Conservation (phyloP, 2,329 filamentous ascomycete genomes). For the Chalara sp. region DNA sequence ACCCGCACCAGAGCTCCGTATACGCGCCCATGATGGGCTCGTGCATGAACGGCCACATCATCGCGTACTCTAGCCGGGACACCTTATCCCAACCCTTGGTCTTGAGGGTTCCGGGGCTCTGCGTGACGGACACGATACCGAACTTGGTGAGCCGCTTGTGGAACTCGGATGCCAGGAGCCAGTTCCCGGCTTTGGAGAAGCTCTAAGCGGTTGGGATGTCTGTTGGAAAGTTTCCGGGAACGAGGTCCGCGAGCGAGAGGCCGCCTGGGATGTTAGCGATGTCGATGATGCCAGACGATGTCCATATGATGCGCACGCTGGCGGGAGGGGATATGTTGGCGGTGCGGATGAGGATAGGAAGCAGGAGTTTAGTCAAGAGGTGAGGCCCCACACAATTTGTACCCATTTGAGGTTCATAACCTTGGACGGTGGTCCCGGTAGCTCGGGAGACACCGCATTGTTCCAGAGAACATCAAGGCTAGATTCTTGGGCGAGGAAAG, state of each 20-base stretch:
- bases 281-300: constrained; percentile 4
- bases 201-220: constrained; percentile 4
- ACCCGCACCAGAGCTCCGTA: constrained; percentile 7
- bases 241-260: not conserved
- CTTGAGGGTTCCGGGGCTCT: constrained; percentile 17
- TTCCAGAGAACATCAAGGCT: constrained; percentile 32
- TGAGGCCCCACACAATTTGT: constrained; percentile 12
- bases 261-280: not conserved
- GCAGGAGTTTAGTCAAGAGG: constrained; percentile 28
- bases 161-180: constrained; percentile 12
- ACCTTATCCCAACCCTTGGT: constrained; percentile 1
- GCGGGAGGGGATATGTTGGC: not conserved
- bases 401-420: constrained; percentile 8
- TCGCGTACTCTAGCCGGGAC: not conserved
- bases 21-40: constrained; percentile 5
- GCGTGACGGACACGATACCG: constrained; percentile 12
- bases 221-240: not conserved
- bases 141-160: not conserved
- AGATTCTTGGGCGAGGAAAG: constrained; percentile 27
- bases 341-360: constrained; percentile 28
- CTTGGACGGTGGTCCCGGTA: constrained; percentile 5
- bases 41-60: not conserved
- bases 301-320: constrained; percentile 12
- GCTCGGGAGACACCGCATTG: constrained; percentile 30
- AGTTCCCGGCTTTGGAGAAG: constrained; percentile 14